phyloP scores from a whole-genome alignment of 768 basidiomycete genomes.

The Obba rivulosa region DNA sequence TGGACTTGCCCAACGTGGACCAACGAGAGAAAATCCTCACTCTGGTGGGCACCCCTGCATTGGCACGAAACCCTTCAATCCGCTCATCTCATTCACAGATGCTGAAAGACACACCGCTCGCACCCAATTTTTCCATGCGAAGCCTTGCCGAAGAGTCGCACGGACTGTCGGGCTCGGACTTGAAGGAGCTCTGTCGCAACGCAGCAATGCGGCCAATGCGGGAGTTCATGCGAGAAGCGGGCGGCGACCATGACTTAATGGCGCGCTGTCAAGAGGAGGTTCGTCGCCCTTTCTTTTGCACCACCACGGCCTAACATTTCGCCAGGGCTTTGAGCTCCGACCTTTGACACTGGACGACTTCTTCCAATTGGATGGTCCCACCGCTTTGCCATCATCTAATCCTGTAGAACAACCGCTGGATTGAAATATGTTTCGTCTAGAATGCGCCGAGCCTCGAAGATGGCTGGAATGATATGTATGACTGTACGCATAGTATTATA shows the following conservation, averaged over 20 bases:
- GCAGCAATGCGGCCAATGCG: constrained; percentile 92
- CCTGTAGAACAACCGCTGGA: background rate
- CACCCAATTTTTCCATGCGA: constrained; percentile 54
- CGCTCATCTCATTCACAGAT: constrained; percentile 45
- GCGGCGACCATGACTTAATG: constrained; percentile 44
- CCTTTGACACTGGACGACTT: constrained; percentile 72
- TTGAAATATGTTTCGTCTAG: too few relatives aligned
- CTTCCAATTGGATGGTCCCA: constrained; percentile 33
- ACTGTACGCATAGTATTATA: background rate
- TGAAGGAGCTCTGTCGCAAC: constrained; percentile 87
- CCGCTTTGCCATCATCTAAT: constrained; percentile 9
- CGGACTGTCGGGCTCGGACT: constrained; percentile 83
- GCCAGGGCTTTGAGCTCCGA: constrained; percentile 75
- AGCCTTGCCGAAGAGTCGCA: constrained; percentile 63
- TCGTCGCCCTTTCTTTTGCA: constrained; percentile 14
- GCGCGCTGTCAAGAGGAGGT: constrained; percentile 41
- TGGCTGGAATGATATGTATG: too few relatives aligned
- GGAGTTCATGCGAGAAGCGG: constrained; percentile 64
- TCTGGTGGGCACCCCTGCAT: constrained; percentile 45
- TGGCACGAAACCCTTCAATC: background rate
- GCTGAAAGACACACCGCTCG: constrained; percentile 71
- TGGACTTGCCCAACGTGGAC: constrained; percentile 69
- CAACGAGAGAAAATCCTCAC: constrained; percentile 83
- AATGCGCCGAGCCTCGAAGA: too few relatives aligned
- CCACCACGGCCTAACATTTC: background rate